These are phyloP conservation scores for Senecio squalidus DNA, from an alignment of 140 eudicot genomes.

Conservation along the genomic window DNA sequence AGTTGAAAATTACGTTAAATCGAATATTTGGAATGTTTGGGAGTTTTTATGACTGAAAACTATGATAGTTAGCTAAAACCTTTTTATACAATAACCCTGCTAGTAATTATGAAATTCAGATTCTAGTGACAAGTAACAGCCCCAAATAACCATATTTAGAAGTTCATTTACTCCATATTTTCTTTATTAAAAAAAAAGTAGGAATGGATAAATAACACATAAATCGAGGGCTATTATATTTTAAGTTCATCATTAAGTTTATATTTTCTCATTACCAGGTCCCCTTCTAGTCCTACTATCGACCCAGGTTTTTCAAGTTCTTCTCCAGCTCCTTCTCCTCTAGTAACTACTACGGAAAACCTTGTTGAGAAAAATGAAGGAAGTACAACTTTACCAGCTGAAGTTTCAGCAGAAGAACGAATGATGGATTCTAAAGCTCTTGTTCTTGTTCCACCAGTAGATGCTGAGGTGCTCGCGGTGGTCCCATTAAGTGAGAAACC, in stretches of 20 bases:
- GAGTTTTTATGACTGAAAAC: neutral
- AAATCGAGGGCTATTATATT: no score
- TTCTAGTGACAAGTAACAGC: neutral
- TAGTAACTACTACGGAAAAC: slow-evolving; percentile 36
- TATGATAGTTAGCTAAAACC: neutral
- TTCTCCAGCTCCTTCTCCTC: slow-evolving; percentile 31
- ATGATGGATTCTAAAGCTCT: slow-evolving; percentile 61
- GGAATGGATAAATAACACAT: no score
- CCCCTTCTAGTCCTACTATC: slow-evolving; percentile 37
- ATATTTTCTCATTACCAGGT: slow-evolving; percentile 29
- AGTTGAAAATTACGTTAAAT: neutral
- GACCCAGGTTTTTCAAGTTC: slow-evolving; percentile 32
- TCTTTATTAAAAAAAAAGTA: neutral
- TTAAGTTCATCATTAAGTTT: neutral
- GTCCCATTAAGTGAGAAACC: slow-evolving; percentile 54
- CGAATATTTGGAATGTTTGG: neutral
- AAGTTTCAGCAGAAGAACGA: slow-evolving; percentile 29
- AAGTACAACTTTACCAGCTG: slow-evolving; percentile 30
- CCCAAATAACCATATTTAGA: neutral
- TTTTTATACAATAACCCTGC: neutral
- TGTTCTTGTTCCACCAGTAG: slow-evolving; percentile 47
- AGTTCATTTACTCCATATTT: neutral
- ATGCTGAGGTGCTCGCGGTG: slow-evolving; percentile 50
- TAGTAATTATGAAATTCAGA: neutral
- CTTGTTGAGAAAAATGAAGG: slow-evolving; percentile 27